Evolutionary conservation across 176 grass and related monocot species (phyloP).

Genomic region (Carex kokanica): DNA sequence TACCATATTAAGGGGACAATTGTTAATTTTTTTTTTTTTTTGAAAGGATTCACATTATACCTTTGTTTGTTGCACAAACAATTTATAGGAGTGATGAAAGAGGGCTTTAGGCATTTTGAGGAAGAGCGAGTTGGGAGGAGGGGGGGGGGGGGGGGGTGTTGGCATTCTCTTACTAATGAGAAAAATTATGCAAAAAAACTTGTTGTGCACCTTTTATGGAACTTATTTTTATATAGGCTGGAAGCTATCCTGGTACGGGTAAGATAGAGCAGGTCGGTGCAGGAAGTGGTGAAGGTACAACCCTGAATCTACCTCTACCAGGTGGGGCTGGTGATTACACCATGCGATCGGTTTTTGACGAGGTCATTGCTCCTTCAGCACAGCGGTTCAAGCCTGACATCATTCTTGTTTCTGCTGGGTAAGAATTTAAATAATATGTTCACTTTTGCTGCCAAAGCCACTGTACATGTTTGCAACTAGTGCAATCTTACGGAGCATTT

Average conservation of each 20-base stretch:
- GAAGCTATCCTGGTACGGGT: slow-evolving; percentile 93
- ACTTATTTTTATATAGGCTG: slow-evolving; percentile 41
- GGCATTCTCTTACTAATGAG: neutral
- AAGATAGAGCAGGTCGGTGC: slow-evolving; percentile 83
- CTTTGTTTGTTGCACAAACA: neutral
- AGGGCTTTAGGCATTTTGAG: neutral
- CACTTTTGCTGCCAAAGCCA: neutral
- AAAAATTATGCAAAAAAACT: neutral
- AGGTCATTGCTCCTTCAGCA: slow-evolving; percentile 72
- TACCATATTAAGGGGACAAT: neutral
- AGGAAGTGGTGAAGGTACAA: slow-evolving; percentile 71
- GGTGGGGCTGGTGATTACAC: slow-evolving; percentile 80
- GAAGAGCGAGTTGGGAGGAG: neutral
- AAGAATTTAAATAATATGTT: neutral
- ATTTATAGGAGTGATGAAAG: neutral
- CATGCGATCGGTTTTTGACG: slow-evolving; percentile 78
- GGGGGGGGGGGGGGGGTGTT: no score
- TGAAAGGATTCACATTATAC: neutral
- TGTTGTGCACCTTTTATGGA: neutral
- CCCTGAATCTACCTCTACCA: slow-evolving; percentile 77
- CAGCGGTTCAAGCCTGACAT: slow-evolving; percentile 86
- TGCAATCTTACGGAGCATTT: neutral
- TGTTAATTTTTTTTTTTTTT: neutral
- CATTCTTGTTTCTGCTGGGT: slow-evolving; percentile 95
- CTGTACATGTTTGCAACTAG: slow-evolving; percentile 16